These are phyloP conservation scores for Stemphylium vesicarium DNA, from an alignment of 2,329 filamentous ascomycete species.

Conservation along the genomic window DNA sequence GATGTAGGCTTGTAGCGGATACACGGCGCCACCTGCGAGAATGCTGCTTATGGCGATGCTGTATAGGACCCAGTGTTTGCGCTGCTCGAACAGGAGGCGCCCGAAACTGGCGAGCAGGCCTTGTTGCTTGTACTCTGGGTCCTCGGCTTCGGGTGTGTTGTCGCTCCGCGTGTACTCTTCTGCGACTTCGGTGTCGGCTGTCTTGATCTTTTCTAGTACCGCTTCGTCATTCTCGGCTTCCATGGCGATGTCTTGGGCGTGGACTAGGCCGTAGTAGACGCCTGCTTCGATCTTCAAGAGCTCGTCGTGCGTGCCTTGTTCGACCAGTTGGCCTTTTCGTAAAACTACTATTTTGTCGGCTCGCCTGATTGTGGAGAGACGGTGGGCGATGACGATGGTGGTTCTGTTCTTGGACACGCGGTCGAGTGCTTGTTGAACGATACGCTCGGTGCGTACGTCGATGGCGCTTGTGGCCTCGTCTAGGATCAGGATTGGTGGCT, in stretches of 20 bases:
- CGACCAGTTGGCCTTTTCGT: conserved; percentile 71
- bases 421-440: conserved; percentile 65
- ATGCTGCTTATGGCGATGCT: conserved; percentile 36
- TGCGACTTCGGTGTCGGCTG: conserved; percentile 17
- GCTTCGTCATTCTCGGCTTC: conserved; percentile 30
- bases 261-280: conserved; percentile 71
- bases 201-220: conserved; percentile 23
- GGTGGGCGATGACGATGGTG: conserved; percentile 79
- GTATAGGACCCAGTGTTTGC: conserved; percentile 44
- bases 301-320: conserved; percentile 77
- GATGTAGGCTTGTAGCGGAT: conserved; percentile 49
- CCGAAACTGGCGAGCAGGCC: conserved; percentile 44
- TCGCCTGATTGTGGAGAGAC: conserved; percentile 75
- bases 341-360: conserved; percentile 82
- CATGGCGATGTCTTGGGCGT: conserved; percentile 49
- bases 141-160: conserved; percentile 10
- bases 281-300: conserved; percentile 67
- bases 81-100: conserved; percentile 43
- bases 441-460: conserved; percentile 60
- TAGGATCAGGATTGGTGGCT: conserved; percentile 70
- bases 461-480: conserved; percentile 79
- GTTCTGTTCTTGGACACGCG: conserved; percentile 68
- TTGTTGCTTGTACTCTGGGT: conserved; percentile 38
- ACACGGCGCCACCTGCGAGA: conserved; percentile 44
- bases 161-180: conserved; percentile 12